These are phyloP conservation scores for Escovopsis sp. DNA, from an alignment of 2,329 filamentous ascomycete species.

Conservation along the genomic window DNA sequence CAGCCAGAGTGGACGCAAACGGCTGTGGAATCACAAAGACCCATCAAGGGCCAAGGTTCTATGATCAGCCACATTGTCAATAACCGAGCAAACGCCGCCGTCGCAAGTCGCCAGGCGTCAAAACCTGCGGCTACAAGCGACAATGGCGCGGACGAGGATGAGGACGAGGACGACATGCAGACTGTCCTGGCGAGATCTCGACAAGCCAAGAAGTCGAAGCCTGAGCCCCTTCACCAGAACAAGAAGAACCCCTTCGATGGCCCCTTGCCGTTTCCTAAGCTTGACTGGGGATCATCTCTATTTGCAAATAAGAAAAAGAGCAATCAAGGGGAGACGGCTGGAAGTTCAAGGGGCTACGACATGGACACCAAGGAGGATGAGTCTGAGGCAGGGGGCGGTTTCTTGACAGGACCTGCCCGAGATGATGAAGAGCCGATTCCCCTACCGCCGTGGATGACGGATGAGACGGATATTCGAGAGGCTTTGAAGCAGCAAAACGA, in stretches of 20 bases:
- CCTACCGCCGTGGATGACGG: constrained; percentile 61
- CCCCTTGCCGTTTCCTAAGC: constrained; percentile 79
- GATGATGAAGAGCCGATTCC: constrained; percentile 36
- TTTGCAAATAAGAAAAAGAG: constrained; percentile 29
- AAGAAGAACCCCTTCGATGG: constrained; percentile 56
- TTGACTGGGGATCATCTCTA: constrained; percentile 52
- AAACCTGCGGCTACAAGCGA: constrained; percentile 1
- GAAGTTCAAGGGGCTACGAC: constrained; percentile 11
- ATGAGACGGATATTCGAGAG: constrained; percentile 51
- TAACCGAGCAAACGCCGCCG: constrained; percentile 50
- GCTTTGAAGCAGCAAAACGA: constrained; percentile 43
- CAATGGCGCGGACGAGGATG: constrained; percentile 6
- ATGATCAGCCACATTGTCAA: constrained; percentile 64
- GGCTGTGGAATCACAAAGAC: constrained; percentile 33
- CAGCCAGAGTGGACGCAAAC: constrained; percentile 41
- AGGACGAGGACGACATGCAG: constrained; percentile 69
- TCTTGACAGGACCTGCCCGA: constrained; percentile 36
- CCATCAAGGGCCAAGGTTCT: constrained; percentile 37
- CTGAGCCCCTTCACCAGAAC: constrained; percentile 29
- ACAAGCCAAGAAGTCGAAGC: constrained; percentile 34
- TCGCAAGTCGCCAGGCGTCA: constrained; percentile 26
- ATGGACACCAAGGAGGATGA: constrained; percentile 18
- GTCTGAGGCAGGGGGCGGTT: constrained; percentile 47
- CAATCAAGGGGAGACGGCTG: constrained; percentile 10
- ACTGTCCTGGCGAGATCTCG: constrained; percentile 61